Percentiles rank a stretch among this genome's conserved stretches.
Evolutionary conservation across 2,329 filamentous ascomycete genomes (phyloP).

Genomic region (Ophidiomyces ophidiicola): DNA sequence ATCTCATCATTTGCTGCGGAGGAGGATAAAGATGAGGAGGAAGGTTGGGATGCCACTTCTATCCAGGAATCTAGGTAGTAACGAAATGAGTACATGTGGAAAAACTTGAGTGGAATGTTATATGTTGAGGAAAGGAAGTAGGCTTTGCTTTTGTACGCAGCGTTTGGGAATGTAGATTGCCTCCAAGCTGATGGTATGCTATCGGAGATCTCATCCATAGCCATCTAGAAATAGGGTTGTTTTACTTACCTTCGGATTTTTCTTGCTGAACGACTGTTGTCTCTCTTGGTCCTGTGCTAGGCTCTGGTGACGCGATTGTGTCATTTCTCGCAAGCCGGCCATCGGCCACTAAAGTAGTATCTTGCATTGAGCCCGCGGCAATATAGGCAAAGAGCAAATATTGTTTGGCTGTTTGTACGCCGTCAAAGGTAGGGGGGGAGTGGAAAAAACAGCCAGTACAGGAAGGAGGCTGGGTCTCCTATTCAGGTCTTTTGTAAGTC

Average conservation of each 20-base stretch:
- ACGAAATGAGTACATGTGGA: slow-evolving; percentile 36
- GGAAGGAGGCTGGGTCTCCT: too few species aligned
- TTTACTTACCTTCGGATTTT: slow-evolving; percentile 34
- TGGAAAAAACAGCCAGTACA: too few species aligned
- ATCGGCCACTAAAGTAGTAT: slow-evolving; percentile 20
- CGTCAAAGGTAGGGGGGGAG: too few species aligned
- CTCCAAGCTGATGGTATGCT: too few species aligned
- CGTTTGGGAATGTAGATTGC: too few species aligned
- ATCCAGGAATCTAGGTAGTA: slow-evolving; percentile 78
- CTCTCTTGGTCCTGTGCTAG: slow-evolving; percentile 24
- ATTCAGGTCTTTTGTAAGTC: too few species aligned
- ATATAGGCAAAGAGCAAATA: too few species aligned
- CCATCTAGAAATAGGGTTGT: not conserved
- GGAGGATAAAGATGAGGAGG: slow-evolving; percentile 81
- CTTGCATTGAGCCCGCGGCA: slow-evolving; percentile 27
- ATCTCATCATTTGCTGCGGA: slow-evolving; percentile 64
- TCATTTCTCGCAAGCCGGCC: slow-evolving; percentile 27
- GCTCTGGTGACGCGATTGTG: slow-evolving; percentile 23
- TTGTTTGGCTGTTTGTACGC: too few species aligned
- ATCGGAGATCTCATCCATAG: slow-evolving; percentile 2
- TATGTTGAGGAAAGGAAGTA: too few species aligned
- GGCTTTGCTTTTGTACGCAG: too few species aligned
- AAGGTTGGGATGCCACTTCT: slow-evolving; percentile 83
- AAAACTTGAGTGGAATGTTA: too few species aligned
- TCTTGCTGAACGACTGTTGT: slow-evolving; percentile 26